Conservation (phyloP, 1,284 basidiomycete species). For the Sphagnurus paluster region DNA sequence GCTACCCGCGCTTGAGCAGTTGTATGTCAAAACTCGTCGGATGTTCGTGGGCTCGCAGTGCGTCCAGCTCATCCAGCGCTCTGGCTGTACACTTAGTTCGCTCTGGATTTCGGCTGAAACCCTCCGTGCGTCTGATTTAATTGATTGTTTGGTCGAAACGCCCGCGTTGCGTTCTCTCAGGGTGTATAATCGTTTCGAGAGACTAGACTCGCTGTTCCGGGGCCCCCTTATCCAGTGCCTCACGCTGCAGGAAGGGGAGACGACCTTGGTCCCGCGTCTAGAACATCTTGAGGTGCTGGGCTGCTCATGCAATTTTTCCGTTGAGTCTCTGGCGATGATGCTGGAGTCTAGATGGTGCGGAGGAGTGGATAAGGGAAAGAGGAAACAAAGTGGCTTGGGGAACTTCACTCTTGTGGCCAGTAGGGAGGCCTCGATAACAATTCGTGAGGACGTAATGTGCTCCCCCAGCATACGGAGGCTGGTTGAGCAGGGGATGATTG, state of each 20-base stretch:
- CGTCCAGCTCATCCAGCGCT: slow-evolving; percentile 8
- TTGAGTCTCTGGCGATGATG: slow-evolving; percentile 7
- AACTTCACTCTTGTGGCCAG: slow-evolving; percentile 4
- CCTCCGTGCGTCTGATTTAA: slow-evolving; percentile 1
- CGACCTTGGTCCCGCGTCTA: slow-evolving; percentile 1
- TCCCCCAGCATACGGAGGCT: not conserved
- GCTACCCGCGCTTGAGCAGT: slow-evolving; percentile 7
- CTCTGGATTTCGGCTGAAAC: slow-evolving; percentile 9
- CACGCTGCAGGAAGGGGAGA: not conserved
- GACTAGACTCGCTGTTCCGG: slow-evolving; percentile 8
- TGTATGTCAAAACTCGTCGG: slow-evolving; percentile 1
- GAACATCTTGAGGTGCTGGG: slow-evolving; percentile 7
- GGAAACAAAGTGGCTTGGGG: slow-evolving; percentile 1
- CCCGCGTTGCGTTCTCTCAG: slow-evolving; percentile 5
- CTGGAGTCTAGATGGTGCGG: slow-evolving; percentile 9
- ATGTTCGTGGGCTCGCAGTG: slow-evolving; percentile 4
- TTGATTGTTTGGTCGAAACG: slow-evolving; percentile 6
- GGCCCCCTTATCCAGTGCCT: slow-evolving; percentile 2
- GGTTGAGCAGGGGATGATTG: slow-evolving; percentile 4
- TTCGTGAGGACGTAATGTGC: slow-evolving; percentile 1
- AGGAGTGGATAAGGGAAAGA: not conserved
- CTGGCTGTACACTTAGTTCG: slow-evolving; percentile 2
- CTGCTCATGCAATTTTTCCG: slow-evolving; percentile 7
- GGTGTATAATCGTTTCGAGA: slow-evolving; percentile 9
- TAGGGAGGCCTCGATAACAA: not conserved